Evolutionary conservation across 257 asterid species (phyloP).

Genomic region (Scutellaria galericulata): DNA sequence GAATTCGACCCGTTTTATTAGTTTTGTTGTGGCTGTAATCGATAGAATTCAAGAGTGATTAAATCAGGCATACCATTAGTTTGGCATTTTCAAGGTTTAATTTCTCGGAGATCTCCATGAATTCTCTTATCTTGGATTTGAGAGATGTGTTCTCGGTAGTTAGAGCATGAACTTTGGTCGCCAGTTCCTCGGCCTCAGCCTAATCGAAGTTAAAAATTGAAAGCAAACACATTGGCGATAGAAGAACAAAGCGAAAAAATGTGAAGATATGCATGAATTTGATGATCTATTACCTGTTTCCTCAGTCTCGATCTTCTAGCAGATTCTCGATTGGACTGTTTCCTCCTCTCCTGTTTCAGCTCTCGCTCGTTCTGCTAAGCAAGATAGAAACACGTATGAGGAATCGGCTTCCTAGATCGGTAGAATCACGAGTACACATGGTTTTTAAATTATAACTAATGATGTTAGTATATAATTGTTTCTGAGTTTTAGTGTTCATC

Average conservation of each 20-base stretch:
- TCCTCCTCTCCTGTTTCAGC: slow-evolving; percentile 84
- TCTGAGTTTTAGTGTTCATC: neutral
- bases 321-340: slow-evolving; percentile 94
- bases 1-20: slow-evolving; percentile 19
- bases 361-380: slow-evolving; percentile 69
- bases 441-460: neutral
- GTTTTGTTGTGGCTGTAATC: neutral
- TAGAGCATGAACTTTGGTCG: slow-evolving; percentile 64
- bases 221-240: neutral
- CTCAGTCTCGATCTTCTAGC: slow-evolving; percentile 97
- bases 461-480: neutral
- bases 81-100: slow-evolving; percentile 73
- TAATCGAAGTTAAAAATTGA: slow-evolving; percentile 28
- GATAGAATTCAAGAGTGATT: slow-evolving; percentile 2
- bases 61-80: slow-evolving; percentile 53
- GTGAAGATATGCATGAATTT: neutral
- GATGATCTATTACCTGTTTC: slow-evolving; percentile 64
- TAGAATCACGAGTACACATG: neutral
- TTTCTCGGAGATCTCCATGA: slow-evolving; percentile 58
- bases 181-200: slow-evolving; percentile 92
- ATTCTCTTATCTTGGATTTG: slow-evolving; percentile 64
- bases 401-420: neutral
- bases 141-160: slow-evolving; percentile 66
- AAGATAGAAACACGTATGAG: slow-evolving; percentile 1
- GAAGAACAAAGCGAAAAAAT: neutral